phyloP scores from a whole-genome alignment of 2,329 filamentous ascomycete species.

The Hawksworthiomyces lignivorus region DNA sequence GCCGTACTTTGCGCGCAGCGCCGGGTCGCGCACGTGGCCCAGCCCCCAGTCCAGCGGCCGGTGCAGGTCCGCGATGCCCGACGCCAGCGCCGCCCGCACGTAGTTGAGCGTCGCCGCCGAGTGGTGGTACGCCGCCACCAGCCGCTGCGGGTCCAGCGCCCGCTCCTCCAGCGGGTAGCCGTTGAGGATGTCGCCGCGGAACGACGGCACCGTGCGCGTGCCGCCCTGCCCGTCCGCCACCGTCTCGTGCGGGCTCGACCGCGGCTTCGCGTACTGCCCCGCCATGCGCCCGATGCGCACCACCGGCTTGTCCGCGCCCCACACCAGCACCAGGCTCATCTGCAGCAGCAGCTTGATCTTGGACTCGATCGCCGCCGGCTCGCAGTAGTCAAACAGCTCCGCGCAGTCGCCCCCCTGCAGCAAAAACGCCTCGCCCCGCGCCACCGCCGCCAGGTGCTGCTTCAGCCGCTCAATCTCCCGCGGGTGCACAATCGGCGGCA shows the following conservation, averaged over 20 bases:
- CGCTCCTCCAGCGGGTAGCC: conserved; percentile 72
- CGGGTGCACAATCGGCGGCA: conserved; percentile 74
- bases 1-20: conserved; percentile 78
- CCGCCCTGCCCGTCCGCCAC: conserved; percentile 68
- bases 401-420: conserved; percentile 96
- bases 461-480: conserved; percentile 75
- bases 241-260: conserved; percentile 75
- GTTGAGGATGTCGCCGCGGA: conserved; percentile 93
- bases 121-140: conserved; percentile 91
- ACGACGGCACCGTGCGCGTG: conserved; percentile 78
- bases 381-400: conserved; percentile 95
- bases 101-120: conserved; percentile 94
- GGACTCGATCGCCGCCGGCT: conserved; percentile 78
- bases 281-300: conserved; percentile 94
- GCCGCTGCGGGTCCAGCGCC: conserved; percentile 70
- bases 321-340: conserved; percentile 94
- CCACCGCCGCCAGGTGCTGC: conserved; percentile 73
- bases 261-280: conserved; percentile 93
- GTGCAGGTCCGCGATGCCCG: conserved; percentile 89
- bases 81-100: conserved; percentile 72
- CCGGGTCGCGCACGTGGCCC: conserved; percentile 79
- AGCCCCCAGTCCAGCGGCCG: conserved; percentile 91
- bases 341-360: conserved; percentile 96
- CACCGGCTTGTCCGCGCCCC: conserved; percentile 73
- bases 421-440: conserved; percentile 82